Percentiles rank a stretch among this genome's conserved stretches.
Conservation (phyloP, 2,329 filamentous ascomycete species). For the Trichoderma hamatum region DNA sequence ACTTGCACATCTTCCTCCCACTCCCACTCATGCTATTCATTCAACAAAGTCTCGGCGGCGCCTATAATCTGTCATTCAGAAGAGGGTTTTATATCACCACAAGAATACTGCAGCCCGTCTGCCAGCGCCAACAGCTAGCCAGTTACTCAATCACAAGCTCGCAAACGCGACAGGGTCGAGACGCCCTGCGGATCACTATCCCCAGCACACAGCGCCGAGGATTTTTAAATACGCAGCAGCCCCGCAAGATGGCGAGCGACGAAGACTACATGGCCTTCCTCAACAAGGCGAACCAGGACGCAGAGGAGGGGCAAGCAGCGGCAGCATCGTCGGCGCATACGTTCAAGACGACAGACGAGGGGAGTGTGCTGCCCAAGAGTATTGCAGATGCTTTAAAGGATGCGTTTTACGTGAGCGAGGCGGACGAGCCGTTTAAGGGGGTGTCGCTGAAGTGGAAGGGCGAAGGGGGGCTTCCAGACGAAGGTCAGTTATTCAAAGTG, state of each 20-base stretch:
- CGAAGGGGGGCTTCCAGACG: constrained; percentile 57
- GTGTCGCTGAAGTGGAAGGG: constrained; percentile 67
- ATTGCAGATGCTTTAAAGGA: constrained; percentile 55
- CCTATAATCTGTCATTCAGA: not conserved
- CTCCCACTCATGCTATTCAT: constrained; percentile 8
- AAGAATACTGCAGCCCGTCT: not conserved
- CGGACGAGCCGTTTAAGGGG: constrained; percentile 82
- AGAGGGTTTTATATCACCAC: constrained; percentile 1
- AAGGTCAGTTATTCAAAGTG: constrained; percentile 50
- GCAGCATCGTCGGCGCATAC: constrained; percentile 34
- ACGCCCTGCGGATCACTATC: not conserved
- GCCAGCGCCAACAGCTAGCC: not conserved
- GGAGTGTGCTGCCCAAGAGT: constrained; percentile 61
- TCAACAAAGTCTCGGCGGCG: not conserved
- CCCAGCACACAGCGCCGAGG: constrained; percentile 22
- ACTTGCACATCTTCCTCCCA: not conserved
- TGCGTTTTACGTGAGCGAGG: constrained; percentile 75
- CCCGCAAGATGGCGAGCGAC: constrained; percentile 68
- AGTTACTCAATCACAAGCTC: not conserved
- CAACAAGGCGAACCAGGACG: constrained; percentile 82
- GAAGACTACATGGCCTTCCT: constrained; percentile 83
- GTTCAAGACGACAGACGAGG: constrained; percentile 57
- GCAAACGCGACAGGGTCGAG: not conserved
- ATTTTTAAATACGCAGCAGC: constrained; percentile 31
- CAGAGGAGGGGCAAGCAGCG: constrained; percentile 52